Evolutionary conservation across 345 rosid species (phyloP).

Genomic region (Mallotus nudiflorus): DNA sequence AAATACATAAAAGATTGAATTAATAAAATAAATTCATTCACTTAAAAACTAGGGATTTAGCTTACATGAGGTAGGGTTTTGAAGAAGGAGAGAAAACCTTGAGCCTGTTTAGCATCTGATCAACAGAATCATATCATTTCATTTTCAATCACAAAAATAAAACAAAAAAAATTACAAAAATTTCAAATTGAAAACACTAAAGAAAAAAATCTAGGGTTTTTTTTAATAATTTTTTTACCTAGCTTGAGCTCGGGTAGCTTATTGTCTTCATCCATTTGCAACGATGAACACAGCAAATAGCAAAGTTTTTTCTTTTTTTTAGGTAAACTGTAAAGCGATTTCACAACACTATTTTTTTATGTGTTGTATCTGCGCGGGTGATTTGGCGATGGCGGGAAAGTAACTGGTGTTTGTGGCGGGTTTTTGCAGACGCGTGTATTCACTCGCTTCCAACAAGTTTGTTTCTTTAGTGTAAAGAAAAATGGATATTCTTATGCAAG

Average conservation of each 20-base stretch:
- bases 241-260: conserved; percentile 92
- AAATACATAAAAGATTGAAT: conserved; percentile 7
- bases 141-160: too few relatives aligned
- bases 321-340: not conserved
- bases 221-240: conserved; percentile 39
- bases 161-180: not conserved
- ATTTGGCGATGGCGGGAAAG: conserved; percentile 64
- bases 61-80: conserved; percentile 83
- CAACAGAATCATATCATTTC: not conserved
- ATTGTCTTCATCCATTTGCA: conserved; percentile 56
- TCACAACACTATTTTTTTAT: not conserved
- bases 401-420: conserved; percentile 20
- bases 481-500: too few relatives aligned
- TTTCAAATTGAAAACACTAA: conserved; percentile 2
- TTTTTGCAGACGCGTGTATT: conserved; percentile 24
- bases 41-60: not conserved
- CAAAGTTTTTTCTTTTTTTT: too few relatives aligned
- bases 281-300: not conserved
- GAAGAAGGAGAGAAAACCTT: conserved; percentile 95
- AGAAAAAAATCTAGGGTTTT: conserved; percentile 27
- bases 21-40: not conserved
- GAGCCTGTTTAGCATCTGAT: conserved; percentile 90
- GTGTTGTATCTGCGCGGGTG: not conserved
- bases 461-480: too few relatives aligned
- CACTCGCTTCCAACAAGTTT: conserved; percentile 1